Evolutionary conservation across 495 filamentous ascomycete species (phyloP).

Genomic region (Neurospora discreta): DNA sequence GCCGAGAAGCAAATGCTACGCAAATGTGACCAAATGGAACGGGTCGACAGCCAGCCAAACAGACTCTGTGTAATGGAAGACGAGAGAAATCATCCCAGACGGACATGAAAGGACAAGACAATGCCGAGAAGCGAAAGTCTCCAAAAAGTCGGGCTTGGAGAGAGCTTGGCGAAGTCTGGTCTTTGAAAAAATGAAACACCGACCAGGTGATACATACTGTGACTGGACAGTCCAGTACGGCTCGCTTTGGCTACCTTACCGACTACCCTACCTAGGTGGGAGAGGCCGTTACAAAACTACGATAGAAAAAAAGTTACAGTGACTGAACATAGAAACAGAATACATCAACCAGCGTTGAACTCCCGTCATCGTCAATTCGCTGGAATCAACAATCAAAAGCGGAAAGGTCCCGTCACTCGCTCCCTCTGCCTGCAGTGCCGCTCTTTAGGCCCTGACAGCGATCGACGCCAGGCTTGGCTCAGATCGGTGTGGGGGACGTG

Average conservation of each 20-base stretch:
- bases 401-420: background rate
- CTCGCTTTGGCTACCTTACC: too few species aligned
- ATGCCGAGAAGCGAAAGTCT: background rate
- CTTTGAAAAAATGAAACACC: too few species aligned
- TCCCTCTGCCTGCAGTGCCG: background rate
- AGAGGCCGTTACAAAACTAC: too few species aligned
- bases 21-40: background rate
- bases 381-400: background rate
- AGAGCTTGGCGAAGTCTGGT: background rate
- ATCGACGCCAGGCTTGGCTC: background rate
- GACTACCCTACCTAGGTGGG: too few species aligned
- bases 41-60: background rate
- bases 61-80: background rate
- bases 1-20: too few species aligned
- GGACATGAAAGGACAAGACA: background rate
- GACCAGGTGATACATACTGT: too few species aligned
- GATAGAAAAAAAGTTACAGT: too few species aligned
- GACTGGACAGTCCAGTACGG: too few species aligned
- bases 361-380: too few species aligned
- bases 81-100: background rate
- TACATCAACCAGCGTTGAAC: too few species aligned
- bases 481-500: background rate
- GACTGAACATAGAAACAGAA: too few species aligned
- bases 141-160: background rate
- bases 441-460: background rate